Base-by-base conservation (phyloP, 177 flowering plant genomes). In the Vitis hybrid region DNA sequence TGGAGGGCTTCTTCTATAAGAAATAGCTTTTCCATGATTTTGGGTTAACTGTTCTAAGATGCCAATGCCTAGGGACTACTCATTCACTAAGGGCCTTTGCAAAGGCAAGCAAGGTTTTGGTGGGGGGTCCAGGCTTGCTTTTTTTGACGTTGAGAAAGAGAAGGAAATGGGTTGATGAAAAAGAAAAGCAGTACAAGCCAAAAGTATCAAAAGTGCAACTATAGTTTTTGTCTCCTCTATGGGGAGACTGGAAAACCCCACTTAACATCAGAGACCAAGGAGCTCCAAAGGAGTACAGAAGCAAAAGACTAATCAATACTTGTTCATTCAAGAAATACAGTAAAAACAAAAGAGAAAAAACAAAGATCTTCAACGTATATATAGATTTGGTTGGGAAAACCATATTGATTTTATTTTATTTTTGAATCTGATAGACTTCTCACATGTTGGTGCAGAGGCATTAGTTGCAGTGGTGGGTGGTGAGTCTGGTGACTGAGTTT, bases 241-340 rank as follows among this genome's bases (percentile, higher is more conserved):
- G 64, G 64, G 64, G 52, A 62, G 51, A 40, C 49, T 34, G 40
- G 21, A 62, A 40, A 62, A 62, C 64, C 64, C 64, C 64, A 62
- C 52, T 10, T n/a, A 32, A 62, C 64, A 30, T 5, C 13, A 15
- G 40, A 32, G n/a, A 5, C 21, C 23, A 45, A 30, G 32, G 32
- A 30, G 32, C 32, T 30, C 32, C 32, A 30, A 30, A 30, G 32
- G 32, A 30, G 32, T 30, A 30, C 32, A 30, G 32, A 5, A 30
- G n/a, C 52, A 62, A 62, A 57, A 21, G 21, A 14, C 30, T 10
- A 18, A 40, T 40, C 48, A 40, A 40, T 40, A 40, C 48, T 0
- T 8, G 7, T 40, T 8, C 48, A 40, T 40, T 5, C 48, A 40
- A 40, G 48, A 30, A 30, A 30, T 30, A 40, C 48, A 40, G 48